phyloP scores from a whole-genome alignment of 768 basidiomycete genomes.

The Mycena amicta region DNA sequence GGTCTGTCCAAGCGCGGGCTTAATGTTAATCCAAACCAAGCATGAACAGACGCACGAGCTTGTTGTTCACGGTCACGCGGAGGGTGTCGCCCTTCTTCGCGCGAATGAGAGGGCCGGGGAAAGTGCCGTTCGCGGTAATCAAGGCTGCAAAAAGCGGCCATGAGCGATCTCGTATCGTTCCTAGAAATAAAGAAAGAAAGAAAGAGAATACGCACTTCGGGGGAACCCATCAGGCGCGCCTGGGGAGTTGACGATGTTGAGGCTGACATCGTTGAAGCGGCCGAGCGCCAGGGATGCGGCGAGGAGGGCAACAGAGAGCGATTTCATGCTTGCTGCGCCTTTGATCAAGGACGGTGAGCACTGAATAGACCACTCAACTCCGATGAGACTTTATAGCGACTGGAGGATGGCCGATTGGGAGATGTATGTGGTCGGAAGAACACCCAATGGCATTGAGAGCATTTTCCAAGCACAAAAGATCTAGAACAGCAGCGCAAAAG shows the following conservation, averaged over 20 bases:
- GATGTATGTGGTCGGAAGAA: no score
- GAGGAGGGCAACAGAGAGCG: not conserved
- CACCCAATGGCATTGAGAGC: no score
- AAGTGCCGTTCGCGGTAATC: conserved; percentile 13
- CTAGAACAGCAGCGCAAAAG: no score
- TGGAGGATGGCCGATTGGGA: no score
- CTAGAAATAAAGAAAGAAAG: not conserved
- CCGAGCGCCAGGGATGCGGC: not conserved
- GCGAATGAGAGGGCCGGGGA: conserved; percentile 13
- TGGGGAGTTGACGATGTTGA: conserved; percentile 34
- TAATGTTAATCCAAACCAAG: not conserved
- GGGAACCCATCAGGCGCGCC: conserved; percentile 40
- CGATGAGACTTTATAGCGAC: no score
- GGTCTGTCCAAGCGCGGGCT: conserved; percentile 3
- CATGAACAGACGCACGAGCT: conserved; percentile 6
- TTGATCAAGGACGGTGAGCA: no score
- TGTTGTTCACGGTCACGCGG: conserved; percentile 10
- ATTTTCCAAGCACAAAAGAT: no score
- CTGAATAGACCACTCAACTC: no score
- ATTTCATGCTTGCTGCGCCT: not conserved
- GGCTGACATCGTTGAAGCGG: conserved; percentile 3
- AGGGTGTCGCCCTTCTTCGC: conserved; percentile 15
- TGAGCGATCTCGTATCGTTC: no score
- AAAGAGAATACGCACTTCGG: conserved; percentile 4
- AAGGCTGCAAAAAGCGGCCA: not conserved